These are phyloP conservation scores for Huntiella savannae DNA, from an alignment of 2,329 filamentous ascomycete genomes.

Conservation along the genomic window DNA sequence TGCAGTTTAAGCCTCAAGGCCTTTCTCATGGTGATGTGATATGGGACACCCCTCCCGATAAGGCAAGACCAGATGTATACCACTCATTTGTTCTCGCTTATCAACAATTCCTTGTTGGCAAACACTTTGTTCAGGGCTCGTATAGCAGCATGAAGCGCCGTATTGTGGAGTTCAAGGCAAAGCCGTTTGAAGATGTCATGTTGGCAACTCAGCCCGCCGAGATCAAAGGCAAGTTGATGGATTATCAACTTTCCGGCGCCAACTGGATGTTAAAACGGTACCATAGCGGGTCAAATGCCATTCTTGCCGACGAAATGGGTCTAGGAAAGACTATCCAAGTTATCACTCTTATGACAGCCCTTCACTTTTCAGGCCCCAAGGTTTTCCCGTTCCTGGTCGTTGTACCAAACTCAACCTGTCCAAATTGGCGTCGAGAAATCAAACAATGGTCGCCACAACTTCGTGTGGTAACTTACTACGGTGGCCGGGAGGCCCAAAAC, in stretches of 20 bases:
- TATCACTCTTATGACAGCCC: slow-evolving; percentile 57
- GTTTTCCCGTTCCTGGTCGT: slow-evolving; percentile 89
- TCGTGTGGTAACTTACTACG: slow-evolving; percentile 84
- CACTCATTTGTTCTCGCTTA: slow-evolving; percentile 68
- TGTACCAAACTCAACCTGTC: slow-evolving; percentile 83
- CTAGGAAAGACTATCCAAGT: slow-evolving; percentile 94
- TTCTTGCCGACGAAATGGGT: slow-evolving; percentile 95
- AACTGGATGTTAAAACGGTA: slow-evolving; percentile 94
- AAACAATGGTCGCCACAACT: slow-evolving; percentile 79
- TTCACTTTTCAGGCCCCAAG: slow-evolving; percentile 43
- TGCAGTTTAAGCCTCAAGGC: slow-evolving; percentile 82
- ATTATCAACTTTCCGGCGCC: slow-evolving; percentile 78
- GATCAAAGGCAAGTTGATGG: slow-evolving; percentile 69
- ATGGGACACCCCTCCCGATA: slow-evolving; percentile 64
- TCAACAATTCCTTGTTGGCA: slow-evolving; percentile 64
- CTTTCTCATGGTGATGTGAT: slow-evolving; percentile 78
- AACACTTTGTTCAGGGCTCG: slow-evolving; percentile 42
- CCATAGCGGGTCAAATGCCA: slow-evolving; percentile 63
- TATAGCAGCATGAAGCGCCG: slow-evolving; percentile 45
- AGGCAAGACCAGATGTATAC: slow-evolving; percentile 48
- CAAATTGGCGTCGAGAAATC: slow-evolving; percentile 95
- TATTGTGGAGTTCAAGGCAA: slow-evolving; percentile 44
- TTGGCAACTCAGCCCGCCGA: slow-evolving; percentile 53
- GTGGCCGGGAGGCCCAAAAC: slow-evolving; percentile 52
- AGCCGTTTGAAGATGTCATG: slow-evolving; percentile 41